Evolutionary conservation across 495 filamentous ascomycete species (phyloP).

Genomic region (Lophium mytilinum): DNA sequence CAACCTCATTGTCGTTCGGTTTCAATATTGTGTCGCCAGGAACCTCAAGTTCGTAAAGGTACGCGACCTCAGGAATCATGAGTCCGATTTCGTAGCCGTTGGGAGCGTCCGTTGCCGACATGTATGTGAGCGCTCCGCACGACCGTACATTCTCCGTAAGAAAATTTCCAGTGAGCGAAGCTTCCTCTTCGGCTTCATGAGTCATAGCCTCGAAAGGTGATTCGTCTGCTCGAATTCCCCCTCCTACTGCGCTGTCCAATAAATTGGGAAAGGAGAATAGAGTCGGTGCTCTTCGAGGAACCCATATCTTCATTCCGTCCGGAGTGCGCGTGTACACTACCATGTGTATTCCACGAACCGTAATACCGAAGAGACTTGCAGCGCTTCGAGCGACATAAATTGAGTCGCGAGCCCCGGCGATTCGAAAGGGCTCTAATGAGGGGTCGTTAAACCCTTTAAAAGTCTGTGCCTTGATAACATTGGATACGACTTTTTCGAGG

Average conservation of each 20-base stretch:
- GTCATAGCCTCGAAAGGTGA: constrained; percentile 68
- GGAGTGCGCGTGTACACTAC: constrained; percentile 55
- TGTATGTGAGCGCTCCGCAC: constrained; percentile 72
- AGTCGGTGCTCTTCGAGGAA: constrained; percentile 60
- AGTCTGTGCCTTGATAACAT: too few species aligned
- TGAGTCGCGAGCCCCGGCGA: constrained; percentile 57
- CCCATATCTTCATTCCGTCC: constrained; percentile 66
- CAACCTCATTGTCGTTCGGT: constrained; percentile 82
- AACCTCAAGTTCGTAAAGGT: constrained; percentile 83
- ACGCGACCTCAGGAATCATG: constrained; percentile 85
- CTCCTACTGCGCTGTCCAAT: constrained; percentile 91
- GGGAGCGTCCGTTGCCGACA: constrained; percentile 65
- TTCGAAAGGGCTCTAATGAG: constrained; percentile 80
- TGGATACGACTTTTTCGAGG: too few species aligned
- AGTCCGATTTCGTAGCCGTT: constrained; percentile 82
- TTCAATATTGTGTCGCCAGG: constrained; percentile 54
- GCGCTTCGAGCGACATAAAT: constrained; percentile 70
- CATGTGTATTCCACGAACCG: constrained; percentile 87
- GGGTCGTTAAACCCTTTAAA: constrained; percentile 74
- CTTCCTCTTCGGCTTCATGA: constrained; percentile 84
- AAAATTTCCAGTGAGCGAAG: constrained; percentile 63
- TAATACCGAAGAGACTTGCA: constrained; percentile 71
- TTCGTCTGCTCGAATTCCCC: constrained; percentile 76
- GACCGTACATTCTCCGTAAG: constrained; percentile 51
- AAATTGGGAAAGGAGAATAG: constrained; percentile 83